Evolutionary conservation across 371 early-diverging fungal genomes (phyloP), one percentile per base, ranked within the genome.

Genomic region (Blakeslea trispora): DNA sequence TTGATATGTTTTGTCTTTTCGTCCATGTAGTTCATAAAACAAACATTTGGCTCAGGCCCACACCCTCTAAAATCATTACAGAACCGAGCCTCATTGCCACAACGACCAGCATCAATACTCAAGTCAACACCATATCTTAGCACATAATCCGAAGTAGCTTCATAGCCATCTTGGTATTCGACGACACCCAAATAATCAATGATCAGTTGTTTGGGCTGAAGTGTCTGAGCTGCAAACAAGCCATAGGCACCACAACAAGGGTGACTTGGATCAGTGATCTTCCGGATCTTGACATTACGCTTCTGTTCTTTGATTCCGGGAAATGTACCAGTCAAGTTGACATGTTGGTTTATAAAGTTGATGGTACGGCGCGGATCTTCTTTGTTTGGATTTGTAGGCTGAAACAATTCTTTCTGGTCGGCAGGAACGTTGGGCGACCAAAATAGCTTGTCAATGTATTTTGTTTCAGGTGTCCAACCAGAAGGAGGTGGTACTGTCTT

Each of bases 191-290:
- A 47, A 42, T 81, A 81, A 54, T 81, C 77, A 14, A 81, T 48
- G 21, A 81, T 67, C 24, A 77, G 53, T 18, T 72, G 72, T 7
- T 69, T 72, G n/a, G 81, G 76, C 17, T 67, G 67, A 15, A 81
- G 50, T 5, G 69, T 77, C 19, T 75, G 75, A 1, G 75, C 75
- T 8, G 81, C 81, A 51, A 72, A 66, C 11, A 81, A 50, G 2
- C 81, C 81, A 59, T 74, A 77, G 0, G 75, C 73, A 37, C 78
- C 78, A 60, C 65, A 77, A 54, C 79, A 79, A 6, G 81, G 81
- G 31, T 81, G 81, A 0, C 34, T 51, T 18, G 68, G 57, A 24
- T 80, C 79, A 0, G 71, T 74, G 17, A 79, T 66, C 35, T 65
- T 64, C 42, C 67, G 69, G 37, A 79, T 79, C 57, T 76, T 76